Percentiles rank a stretch among this genome's conserved stretches.
Evolutionary conservation across 345 rosid genomes (phyloP).

Genomic region (Geranium rotundifolium): DNA sequence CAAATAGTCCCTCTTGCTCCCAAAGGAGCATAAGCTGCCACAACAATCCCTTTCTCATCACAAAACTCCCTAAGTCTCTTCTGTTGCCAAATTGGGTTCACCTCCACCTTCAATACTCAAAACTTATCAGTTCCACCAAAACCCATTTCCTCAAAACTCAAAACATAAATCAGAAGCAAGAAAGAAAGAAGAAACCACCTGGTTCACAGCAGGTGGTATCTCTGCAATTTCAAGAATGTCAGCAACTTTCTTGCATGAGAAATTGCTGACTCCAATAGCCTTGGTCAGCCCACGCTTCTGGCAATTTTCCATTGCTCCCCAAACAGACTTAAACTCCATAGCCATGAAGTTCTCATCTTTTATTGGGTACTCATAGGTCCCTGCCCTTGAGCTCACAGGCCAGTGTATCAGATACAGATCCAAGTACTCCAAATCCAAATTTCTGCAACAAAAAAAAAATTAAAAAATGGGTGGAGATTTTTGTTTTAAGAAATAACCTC

Average conservation of each 20-base stretch:
- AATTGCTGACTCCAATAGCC: constrained; percentile 75
- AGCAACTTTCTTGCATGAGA: constrained; percentile 57
- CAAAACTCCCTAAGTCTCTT: constrained; percentile 51
- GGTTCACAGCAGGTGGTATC: constrained; percentile 69
- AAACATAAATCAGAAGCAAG: background rate
- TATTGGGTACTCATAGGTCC: constrained; percentile 51
- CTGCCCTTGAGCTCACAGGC: constrained; percentile 70
- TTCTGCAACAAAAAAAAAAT: constrained; percentile 22
- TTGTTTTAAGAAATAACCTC: background rate
- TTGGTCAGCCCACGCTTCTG: constrained; percentile 53
- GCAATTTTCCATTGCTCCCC: constrained; percentile 78
- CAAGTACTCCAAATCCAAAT: constrained; percentile 52
- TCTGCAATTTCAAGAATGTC: constrained; percentile 48
- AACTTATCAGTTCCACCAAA: background rate
- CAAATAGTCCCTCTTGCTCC: constrained; percentile 55
- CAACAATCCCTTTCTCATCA: constrained; percentile 30
- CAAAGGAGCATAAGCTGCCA: constrained; percentile 54
- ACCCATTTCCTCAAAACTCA: background rate
- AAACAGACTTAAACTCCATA: constrained; percentile 50
- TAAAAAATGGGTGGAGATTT: background rate
- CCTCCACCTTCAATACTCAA: constrained; percentile 51
- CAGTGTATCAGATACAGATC: constrained; percentile 74
- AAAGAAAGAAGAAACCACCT: constrained; percentile 35
- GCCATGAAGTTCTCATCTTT: constrained; percentile 50
- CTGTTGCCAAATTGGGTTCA: constrained; percentile 85